Conservation (phyloP, 2,329 filamentous ascomycete species). For the Nemania sp. region DNA sequence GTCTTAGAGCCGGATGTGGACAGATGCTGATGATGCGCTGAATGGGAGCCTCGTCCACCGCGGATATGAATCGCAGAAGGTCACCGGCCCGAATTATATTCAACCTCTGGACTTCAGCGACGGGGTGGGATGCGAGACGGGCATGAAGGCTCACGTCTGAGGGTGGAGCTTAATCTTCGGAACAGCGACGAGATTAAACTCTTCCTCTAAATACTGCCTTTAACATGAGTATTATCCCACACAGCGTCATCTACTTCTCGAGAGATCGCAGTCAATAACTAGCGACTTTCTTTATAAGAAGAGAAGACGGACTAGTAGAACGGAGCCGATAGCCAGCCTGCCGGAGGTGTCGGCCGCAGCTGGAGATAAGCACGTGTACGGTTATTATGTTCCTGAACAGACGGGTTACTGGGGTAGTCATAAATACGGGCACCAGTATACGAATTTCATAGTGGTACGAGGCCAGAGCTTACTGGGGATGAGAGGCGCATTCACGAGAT, state of each 20-base stretch:
- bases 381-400: neutral
- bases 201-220: conserved; percentile 44
- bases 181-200: conserved; percentile 48
- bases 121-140: conserved; percentile 46
- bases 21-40: conserved; percentile 37
- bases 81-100: conserved; percentile 47
- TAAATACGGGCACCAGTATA: neutral
- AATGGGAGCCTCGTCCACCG: conserved; percentile 52
- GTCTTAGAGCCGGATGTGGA: conserved; percentile 53
- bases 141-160: conserved; percentile 47
- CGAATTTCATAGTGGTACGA: neutral
- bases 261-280: conserved; percentile 3
- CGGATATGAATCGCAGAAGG: conserved; percentile 52
- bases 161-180: conserved; percentile 46
- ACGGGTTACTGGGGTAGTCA: neutral
- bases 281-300: neutral
- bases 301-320: neutral
- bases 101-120: conserved; percentile 45
- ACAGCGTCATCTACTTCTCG: conserved; percentile 17
- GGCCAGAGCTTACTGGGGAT: conserved; percentile 12
- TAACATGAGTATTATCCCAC: conserved; percentile 35
- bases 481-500: conserved; percentile 9
- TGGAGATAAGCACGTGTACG: neutral
- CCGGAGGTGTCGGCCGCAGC: neutral
- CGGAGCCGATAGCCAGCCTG: neutral